These are phyloP conservation scores for Eucalyptus victrix DNA, from an alignment of 345 rosid genomes.

Conservation along the genomic window DNA sequence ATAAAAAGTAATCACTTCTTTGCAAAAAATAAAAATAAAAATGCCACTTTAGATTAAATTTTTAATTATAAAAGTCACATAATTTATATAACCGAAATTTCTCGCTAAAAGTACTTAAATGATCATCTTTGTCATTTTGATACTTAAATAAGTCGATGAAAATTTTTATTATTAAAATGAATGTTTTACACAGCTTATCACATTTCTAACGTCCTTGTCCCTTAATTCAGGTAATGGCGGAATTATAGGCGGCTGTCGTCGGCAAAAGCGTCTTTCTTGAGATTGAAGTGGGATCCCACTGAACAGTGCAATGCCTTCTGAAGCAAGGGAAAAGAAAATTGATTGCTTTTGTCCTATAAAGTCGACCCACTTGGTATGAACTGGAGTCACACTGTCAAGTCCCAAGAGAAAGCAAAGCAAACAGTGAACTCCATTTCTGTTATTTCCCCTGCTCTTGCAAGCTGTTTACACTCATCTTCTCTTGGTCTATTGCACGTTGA, in stretches of 20 bases:
- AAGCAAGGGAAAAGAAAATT: neutral
- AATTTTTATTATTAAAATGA: too few relatives aligned
- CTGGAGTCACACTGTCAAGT: neutral
- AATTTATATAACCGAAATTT: rapidly evolving
- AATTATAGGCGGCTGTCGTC: neutral
- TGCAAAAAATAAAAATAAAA: too few relatives aligned
- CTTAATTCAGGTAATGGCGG: neutral
- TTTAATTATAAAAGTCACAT: too few relatives aligned
- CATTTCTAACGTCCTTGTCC: rapidly evolving
- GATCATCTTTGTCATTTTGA: rapidly evolving
- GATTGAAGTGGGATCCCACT: neutral
- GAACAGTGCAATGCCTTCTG: neutral
- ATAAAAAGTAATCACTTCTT: too few relatives aligned
- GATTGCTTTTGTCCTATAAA: neutral
- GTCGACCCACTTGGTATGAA: neutral
- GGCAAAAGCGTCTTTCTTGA: neutral
- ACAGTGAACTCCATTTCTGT: neutral
- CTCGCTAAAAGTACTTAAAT: rapidly evolving
- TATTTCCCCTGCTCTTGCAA: neutral
- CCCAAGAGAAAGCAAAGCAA: neutral
- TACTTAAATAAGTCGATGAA: rapidly evolving
- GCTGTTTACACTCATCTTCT: neutral
- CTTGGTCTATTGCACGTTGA: neutral
- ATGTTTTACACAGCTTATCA: rapidly evolving
- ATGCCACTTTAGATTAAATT: too few relatives aligned